Base-by-base conservation (phyloP, 1,139 yeast genomes). In the Yamadazyma oceani region DNA sequence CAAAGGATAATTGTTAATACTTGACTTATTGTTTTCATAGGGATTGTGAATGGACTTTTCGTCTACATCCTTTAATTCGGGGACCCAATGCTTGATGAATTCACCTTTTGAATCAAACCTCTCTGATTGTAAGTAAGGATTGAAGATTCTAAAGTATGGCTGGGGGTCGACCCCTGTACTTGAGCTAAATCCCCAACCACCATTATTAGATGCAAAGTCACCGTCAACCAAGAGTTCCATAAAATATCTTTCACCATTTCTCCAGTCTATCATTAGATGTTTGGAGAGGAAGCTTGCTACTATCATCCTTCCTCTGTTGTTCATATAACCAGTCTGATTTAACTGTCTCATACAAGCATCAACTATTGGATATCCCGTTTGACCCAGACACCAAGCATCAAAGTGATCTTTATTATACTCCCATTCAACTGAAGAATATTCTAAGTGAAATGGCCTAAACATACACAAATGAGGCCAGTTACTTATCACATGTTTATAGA, bases 261-360 rank as follows among this genome's bases (percentile, higher is more conserved):
- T 64, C 78, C 80, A 78, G 50, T 78, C 82, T 21, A 75, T 60
- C 16, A 74, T 58, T 27, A 78, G 54, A 46, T 76, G 73, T 49
- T 76, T 78, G n/a, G 75, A 51, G 32, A 78, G 57, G 43, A 75
- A 76, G 22, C 75, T 66, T 2, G 81, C 76, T 25, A 64, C 73
- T 29, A 75, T 68, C 80, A 78, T 74, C 32, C 83, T 60, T 27
- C 71, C 65, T 24, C 83, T 56, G 50, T 78, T 78, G 46, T 69
- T 75, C 63, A 78, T 64, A 48, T 69, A 75, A 0, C 80, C 82
- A 1, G 77, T 73, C n/a, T 60, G 55, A 23, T 62, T 54, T 24
- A 78, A 54, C 46, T 75, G 68, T 30, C 79, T 59, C 82, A 78
- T 78, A 31, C 74, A 65, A 1, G 82, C 82, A 50, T 78, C 83